Conservation (phyloP, 2,329 filamentous ascomycete species). For the Aspergillus pseudoglaucus region DNA sequence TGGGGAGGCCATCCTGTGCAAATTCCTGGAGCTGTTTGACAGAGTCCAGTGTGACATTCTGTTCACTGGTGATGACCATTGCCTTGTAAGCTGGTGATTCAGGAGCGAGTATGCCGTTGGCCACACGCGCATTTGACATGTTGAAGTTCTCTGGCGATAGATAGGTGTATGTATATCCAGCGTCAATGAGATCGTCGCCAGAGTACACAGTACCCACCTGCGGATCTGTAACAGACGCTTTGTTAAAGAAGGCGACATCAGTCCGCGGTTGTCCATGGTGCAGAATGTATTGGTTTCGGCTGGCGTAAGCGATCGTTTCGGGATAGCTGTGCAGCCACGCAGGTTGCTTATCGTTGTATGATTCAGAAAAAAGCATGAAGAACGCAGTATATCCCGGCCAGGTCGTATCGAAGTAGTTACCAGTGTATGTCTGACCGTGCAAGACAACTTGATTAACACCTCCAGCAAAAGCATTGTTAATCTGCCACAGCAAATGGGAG, state of each 20-base stretch:
- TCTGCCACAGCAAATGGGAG: slow-evolving; percentile 26
- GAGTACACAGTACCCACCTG: background rate
- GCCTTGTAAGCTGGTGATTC: slow-evolving; percentile 19
- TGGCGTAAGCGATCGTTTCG: slow-evolving; percentile 11
- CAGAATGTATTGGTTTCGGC: slow-evolving; percentile 11
- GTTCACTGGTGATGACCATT: slow-evolving; percentile 9
- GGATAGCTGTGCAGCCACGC: slow-evolving; percentile 12
- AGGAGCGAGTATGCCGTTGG: slow-evolving; percentile 23
- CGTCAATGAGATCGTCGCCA: background rate
- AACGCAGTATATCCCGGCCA: slow-evolving; percentile 46
- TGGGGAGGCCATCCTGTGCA: slow-evolving; percentile 24
- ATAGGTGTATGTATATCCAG: slow-evolving; percentile 41
- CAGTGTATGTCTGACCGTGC: slow-evolving; percentile 40
- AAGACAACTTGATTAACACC: slow-evolving; percentile 41
- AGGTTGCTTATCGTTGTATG: slow-evolving; percentile 14
- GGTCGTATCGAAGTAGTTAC: slow-evolving; percentile 39
- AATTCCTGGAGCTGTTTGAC: slow-evolving; percentile 8
- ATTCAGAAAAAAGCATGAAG: slow-evolving; percentile 35
- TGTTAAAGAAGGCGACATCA: slow-evolving; percentile 39
- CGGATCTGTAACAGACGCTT: slow-evolving; percentile 14
- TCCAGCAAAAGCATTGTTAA: slow-evolving; percentile 36
- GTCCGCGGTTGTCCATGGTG: slow-evolving; percentile 32
- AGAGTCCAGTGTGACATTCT: slow-evolving; percentile 9
- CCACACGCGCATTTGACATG: slow-evolving; percentile 32
- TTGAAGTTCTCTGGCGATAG: slow-evolving; percentile 42